Percentiles rank a stretch among this genome's conserved stretches.
These are phyloP conservation scores for Daedaleopsis nitida DNA, from an alignment of 768 basidiomycete genomes.

Conservation along the genomic window DNA sequence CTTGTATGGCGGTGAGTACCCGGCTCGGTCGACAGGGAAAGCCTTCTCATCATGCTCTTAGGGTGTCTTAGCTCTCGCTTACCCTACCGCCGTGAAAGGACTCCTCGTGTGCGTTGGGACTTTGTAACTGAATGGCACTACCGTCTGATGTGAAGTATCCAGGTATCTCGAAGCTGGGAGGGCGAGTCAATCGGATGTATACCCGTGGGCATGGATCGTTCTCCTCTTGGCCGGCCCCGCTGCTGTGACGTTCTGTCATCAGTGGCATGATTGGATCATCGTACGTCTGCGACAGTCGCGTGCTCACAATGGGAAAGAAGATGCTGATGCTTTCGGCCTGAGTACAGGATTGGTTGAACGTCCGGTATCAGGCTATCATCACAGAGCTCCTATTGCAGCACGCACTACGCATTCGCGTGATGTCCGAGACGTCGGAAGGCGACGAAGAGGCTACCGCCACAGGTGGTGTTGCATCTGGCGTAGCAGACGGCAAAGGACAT, in stretches of 20 bases:
- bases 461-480: constrained; percentile 11
- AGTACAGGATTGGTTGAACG: constrained; percentile 36
- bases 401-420: constrained; percentile 51
- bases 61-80: constrained; percentile 22
- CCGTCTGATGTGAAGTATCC: background rate
- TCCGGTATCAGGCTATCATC: constrained; percentile 44
- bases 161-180: constrained; percentile 65
- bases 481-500: constrained; percentile 40
- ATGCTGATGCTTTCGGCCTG: too few relatives aligned
- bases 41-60: too few relatives aligned
- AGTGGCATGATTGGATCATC: constrained; percentile 52
- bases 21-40: background rate
- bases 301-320: too few relatives aligned
- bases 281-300: constrained; percentile 17
- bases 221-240: constrained; percentile 52
- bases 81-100: constrained; percentile 34
- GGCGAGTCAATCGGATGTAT: constrained; percentile 45
- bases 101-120: constrained; percentile 29
- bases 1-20: background rate
- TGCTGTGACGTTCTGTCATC: constrained; percentile 44
- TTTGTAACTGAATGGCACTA: background rate
- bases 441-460: background rate
- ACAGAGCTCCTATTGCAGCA: constrained; percentile 56
- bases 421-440: constrained; percentile 34
- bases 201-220: constrained; percentile 72